phyloP scores from a whole-genome alignment of 1,284 basidiomycete genomes.

The Microbotryum scabiosae region DNA sequence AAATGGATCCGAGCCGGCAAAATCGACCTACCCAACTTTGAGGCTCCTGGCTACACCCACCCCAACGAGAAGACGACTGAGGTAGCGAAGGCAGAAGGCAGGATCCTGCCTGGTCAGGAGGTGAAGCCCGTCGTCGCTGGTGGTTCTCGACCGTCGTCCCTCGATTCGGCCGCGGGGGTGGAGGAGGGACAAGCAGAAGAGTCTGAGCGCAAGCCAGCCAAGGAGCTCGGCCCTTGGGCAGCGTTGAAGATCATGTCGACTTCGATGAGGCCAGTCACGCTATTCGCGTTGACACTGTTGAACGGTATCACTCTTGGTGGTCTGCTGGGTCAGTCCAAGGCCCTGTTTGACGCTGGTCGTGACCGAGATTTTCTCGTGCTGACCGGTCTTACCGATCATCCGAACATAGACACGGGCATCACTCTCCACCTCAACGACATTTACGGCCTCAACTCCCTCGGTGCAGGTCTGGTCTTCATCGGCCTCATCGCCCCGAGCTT shows the following conservation, averaged over 20 bases:
- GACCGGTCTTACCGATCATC: not conserved
- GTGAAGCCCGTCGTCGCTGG: not conserved
- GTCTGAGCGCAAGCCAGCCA: not conserved
- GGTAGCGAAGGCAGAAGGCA: not conserved
- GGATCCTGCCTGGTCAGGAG: not conserved
- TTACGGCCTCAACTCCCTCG: slow-evolving; percentile 25
- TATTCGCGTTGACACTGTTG: slow-evolving; percentile 14
- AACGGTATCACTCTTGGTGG: slow-evolving; percentile 30
- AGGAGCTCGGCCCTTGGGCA: not conserved
- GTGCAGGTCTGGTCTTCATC: slow-evolving; percentile 33
- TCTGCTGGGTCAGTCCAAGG: slow-evolving; percentile 15
- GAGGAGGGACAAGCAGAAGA: not conserved
- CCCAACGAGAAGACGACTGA: not conserved
- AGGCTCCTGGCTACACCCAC: slow-evolving; percentile 20
- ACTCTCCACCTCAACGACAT: slow-evolving; percentile 15
- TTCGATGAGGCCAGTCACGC: slow-evolving; percentile 13
- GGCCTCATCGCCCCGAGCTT: slow-evolving; percentile 27
- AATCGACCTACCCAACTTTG: slow-evolving; percentile 16
- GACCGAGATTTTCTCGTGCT: slow-evolving; percentile 4
- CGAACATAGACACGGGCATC: slow-evolving; percentile 1
- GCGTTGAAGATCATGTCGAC: slow-evolving; percentile 5
- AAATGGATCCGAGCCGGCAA: slow-evolving; percentile 14
- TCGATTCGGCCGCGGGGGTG: not conserved
- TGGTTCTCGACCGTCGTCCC: not conserved
- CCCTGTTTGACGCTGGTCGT: too few species aligned